Evolutionary conservation across 208 protist species (phyloP).

Genomic region (Leishmania guyanensis): DNA sequence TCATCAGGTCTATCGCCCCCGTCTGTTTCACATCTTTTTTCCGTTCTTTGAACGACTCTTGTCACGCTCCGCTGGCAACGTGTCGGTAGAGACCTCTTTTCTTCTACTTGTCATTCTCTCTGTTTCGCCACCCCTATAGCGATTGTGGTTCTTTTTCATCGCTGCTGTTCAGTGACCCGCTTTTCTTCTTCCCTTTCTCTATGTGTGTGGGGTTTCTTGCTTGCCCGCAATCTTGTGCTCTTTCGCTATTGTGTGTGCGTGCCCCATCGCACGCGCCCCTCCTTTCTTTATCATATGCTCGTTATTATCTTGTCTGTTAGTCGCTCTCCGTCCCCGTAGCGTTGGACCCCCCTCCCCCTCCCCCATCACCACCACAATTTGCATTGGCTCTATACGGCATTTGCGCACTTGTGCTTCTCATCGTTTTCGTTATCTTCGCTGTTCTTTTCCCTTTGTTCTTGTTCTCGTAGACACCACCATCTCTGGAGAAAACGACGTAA

Average conservation of each 20-base stretch:
- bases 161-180: background rate
- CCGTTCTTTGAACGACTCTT: background rate
- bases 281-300: background rate
- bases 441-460: background rate
- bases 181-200: background rate
- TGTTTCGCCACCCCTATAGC: background rate
- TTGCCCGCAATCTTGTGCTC: background rate
- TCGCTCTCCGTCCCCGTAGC: background rate
- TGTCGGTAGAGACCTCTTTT: background rate
- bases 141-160: background rate
- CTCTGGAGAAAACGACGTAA: background rate
- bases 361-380: background rate
- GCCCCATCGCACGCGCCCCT: background rate
- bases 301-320: background rate
- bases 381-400: background rate
- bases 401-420: background rate
- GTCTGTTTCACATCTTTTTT: background rate
- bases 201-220: background rate
- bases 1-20: no score
- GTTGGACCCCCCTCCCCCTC: background rate
- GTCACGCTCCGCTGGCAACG: background rate
- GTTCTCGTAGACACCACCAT: background rate
- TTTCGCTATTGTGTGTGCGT: background rate
- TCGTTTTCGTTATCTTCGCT: background rate
- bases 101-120: background rate